Evolutionary conservation across 768 basidiomycete species (phyloP), one percentile per base, ranked within the genome.

Genomic region (Filobasidium floriforme): DNA sequence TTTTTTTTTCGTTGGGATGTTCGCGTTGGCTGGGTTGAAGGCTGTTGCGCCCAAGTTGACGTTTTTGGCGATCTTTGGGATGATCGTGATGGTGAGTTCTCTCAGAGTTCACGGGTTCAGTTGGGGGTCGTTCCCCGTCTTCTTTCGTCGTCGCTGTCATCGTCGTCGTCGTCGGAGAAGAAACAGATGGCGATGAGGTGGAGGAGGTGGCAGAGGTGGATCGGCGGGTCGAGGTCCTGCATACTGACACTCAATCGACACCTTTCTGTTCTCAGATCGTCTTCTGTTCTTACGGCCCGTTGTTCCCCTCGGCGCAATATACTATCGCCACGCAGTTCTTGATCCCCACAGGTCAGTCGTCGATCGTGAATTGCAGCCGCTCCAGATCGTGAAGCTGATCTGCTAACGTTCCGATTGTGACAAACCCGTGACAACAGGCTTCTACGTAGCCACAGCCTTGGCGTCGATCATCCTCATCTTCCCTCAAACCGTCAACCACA

Each of bases 401-500:
- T n/a, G n/a, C n/a, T n/a, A n/a, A n/a, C n/a, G n/a, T n/a, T n/a
- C n/a, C n/a, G n/a, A n/a, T n/a, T n/a, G n/a, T n/a, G n/a, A n/a
- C n/a, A n/a, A n/a, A n/a, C n/a, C n/a, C n/a, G n/a, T n/a, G n/a
- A n/a, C n/a, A n/a, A 78, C 82, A 1, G 75, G 79, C 1, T 80
- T 74, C 62, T 85, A 82, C 76, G 74, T 82, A 52, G 85, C 78
- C n/a, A 83, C 84, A 60, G 83, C 80, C 0, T 32, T 83, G n/a
- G 77, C 81, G 5, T 72, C 80, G 2, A 81, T 82, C 11, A 61
- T 82, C 9, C 71, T 84, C 62, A 75, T 85, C 60, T 86, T 85
- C 73, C 85, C 85, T 7, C 81, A 83, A 69, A 81, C 83, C 0
- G 75, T 85, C 61, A 81, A 82, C 65, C 82, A 83, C 63, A 70